Evolutionary conservation across 352 stramenopile species (phyloP).

Genomic region (Phytophthora gonapodyides): DNA sequence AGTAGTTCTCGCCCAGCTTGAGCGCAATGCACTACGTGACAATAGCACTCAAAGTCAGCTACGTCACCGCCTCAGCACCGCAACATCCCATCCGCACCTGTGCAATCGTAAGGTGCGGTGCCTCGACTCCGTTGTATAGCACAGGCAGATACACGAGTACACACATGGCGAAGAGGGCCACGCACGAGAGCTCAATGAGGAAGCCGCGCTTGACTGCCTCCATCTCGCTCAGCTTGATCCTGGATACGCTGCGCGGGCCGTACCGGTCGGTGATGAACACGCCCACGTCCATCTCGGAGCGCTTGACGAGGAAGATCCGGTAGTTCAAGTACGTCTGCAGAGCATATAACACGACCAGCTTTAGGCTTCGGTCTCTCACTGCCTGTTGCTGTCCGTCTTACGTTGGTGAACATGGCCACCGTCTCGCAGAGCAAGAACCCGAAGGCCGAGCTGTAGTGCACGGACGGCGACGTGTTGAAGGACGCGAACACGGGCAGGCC

Average conservation of each 20-base stretch:
- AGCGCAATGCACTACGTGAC: slow-evolving; percentile 44
- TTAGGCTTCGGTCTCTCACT: not conserved
- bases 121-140: slow-evolving; percentile 43
- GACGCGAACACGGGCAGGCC: slow-evolving; percentile 51
- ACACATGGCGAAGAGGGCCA: slow-evolving; percentile 51
- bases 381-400: slow-evolving; percentile 16
- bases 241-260: slow-evolving; percentile 48
- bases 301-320: slow-evolving; percentile 56
- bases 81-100: slow-evolving; percentile 22
- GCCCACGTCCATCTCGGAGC: slow-evolving; percentile 56
- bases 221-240: slow-evolving; percentile 49
- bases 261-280: slow-evolving; percentile 65
- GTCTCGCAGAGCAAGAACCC: slow-evolving; percentile 55
- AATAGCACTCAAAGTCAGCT: slow-evolving; percentile 7
- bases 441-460: slow-evolving; percentile 52
- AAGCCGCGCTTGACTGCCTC: slow-evolving; percentile 53
- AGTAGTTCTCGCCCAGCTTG: slow-evolving; percentile 58
- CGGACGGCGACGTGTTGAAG: slow-evolving; percentile 35
- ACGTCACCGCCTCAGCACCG: not conserved
- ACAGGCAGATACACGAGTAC: slow-evolving; percentile 61
- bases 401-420: slow-evolving; percentile 61
- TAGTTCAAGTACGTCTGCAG: slow-evolving; percentile 67
- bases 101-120: slow-evolving; percentile 43
- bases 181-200: slow-evolving; percentile 53
- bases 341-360: not conserved